Percentiles rank a stretch among this genome's conserved stretches.
Evolutionary conservation across 148 eudicot genomes (phyloP).

Genomic region (Persicaria maculosa): DNA sequence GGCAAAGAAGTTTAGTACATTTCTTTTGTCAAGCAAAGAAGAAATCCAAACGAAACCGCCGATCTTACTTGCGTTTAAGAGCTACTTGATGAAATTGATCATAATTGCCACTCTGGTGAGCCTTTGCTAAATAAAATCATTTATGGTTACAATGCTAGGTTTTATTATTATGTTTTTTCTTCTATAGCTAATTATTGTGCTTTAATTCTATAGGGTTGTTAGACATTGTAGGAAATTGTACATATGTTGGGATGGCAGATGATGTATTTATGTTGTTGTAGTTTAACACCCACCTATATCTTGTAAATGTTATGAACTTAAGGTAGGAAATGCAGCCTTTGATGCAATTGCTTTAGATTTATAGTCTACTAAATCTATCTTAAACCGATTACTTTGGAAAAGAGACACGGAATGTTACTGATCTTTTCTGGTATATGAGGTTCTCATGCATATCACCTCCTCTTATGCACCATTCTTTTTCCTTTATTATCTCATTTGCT

Average conservation of each 20-base stretch:
- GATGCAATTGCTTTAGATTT: background rate
- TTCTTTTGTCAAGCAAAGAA: slow-evolving; percentile 78
- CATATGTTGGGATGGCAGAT: slow-evolving; percentile 94
- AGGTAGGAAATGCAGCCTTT: slow-evolving; percentile 36
- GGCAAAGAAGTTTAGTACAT: slow-evolving; percentile 42
- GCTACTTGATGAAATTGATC: slow-evolving; percentile 64
- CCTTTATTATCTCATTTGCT: no score
- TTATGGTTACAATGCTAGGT: background rate
- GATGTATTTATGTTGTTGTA: slow-evolving; percentile 81
- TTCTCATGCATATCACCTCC: background rate
- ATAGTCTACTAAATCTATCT: background rate
- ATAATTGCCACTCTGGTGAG: slow-evolving; percentile 64
- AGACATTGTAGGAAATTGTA: slow-evolving; percentile 77
- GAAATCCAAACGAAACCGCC: slow-evolving; percentile 87
- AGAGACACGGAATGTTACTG: background rate
- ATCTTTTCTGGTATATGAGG: background rate
- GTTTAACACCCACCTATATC: slow-evolving; percentile 81
- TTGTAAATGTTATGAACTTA: slow-evolving; percentile 83
- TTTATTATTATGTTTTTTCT: background rate
- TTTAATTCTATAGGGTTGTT: slow-evolving; percentile 45
- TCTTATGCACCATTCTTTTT: no score
- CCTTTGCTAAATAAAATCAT: slow-evolving; percentile 3
- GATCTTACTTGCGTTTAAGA: slow-evolving; percentile 88
- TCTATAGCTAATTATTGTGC: background rate
- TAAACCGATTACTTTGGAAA: background rate